Evolutionary conservation across 83 land plant genomes (phyloP), one percentile per base, ranked within the genome.

Genomic region (Thuja plicata): DNA sequence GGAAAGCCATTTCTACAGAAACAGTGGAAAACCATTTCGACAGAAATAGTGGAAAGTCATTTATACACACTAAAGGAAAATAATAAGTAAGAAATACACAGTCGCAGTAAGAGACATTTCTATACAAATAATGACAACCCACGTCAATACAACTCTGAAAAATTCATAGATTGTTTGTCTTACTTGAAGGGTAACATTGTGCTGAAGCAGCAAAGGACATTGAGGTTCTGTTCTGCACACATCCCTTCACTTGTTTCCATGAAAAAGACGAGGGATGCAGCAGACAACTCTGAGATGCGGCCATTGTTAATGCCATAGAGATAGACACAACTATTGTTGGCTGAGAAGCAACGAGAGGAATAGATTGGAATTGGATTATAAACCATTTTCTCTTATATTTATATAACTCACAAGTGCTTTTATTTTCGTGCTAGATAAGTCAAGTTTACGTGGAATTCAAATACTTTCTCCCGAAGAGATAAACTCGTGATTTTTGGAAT

Each of bases 111-210:
- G 16, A 38, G 8, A 41, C n/a, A 82, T 21, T 41, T 27, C 10
- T 38, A 82, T 17, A 38, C 3, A 82, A 82, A 19, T 40, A 1
- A 17, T 43, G n/a, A 81, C 16, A 40, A 19, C 24, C 8, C n/a
- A 43, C 19, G 1, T 81, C 48, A 8, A 81, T 21, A 81, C 1
- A 81, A 41, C n/a, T 21, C 16, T 0, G 13, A 4, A 41, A 21
- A 24, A 45, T 15, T 45, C 85, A 82, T 9, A 43, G 43, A 11
- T 82, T 41, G 21, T 24, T 27, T 24, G 1, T 43, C 27, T 82
- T 82, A 82, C 85, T 41, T 82, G 85, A 82, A 82, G 85, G 85
- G 85, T 82, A 82, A 16, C 85, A 82, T 21, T 41, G 50, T 15
- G 9, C 43, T 21, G 85, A 27, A 41, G 3, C 85, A 82, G 85